These are phyloP conservation scores for Byssothecium circinans DNA, from an alignment of 2,329 filamentous ascomycete genomes.

Conservation along the genomic window DNA sequence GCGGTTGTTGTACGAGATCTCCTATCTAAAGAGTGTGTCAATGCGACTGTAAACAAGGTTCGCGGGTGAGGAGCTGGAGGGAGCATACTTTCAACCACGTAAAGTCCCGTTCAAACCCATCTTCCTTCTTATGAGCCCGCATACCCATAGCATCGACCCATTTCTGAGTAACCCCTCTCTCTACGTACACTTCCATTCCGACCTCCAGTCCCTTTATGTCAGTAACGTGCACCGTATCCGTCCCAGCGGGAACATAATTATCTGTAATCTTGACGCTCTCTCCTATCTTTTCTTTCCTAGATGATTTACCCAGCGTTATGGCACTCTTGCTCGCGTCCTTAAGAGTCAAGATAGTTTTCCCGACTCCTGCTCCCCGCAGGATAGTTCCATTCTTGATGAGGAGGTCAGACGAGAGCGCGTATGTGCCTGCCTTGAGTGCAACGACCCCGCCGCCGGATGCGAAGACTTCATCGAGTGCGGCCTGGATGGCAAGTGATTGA, in stretches of 20 bases:
- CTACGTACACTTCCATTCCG: constrained; percentile 8
- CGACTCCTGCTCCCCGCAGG: constrained; percentile 6
- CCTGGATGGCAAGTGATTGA: constrained; percentile 6
- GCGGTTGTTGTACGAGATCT: constrained; percentile 8
- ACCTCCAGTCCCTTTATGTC: constrained; percentile 4
- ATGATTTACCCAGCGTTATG: constrained; percentile 3
- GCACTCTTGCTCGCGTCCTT: constrained; percentile 5
- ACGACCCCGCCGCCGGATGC: constrained; percentile 7
- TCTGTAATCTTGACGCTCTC: constrained; percentile 5
- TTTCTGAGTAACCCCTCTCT: constrained; percentile 6
- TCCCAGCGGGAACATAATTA: constrained; percentile 7
- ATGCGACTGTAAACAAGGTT: too few species aligned
- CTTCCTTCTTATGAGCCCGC: constrained; percentile 4
- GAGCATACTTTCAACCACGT: background rate
- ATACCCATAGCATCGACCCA: constrained; percentile 13
- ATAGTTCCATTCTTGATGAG: constrained; percentile 5
- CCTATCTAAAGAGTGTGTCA: too few species aligned
- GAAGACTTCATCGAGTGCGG: constrained; percentile 8
- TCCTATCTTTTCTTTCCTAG: constrained; percentile 1
- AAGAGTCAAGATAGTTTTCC: constrained; percentile 5
- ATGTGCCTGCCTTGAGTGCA: constrained; percentile 7
- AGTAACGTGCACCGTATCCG: constrained; percentile 4
- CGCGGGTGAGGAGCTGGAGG: too few species aligned
- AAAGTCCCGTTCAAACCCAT: background rate
- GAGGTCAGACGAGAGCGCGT: constrained; percentile 7